Percentiles rank a stretch among this genome's conserved stretches.
phyloP scores from a whole-genome alignment of 1,284 basidiomycete genomes.

The Marasmius sp. region DNA sequence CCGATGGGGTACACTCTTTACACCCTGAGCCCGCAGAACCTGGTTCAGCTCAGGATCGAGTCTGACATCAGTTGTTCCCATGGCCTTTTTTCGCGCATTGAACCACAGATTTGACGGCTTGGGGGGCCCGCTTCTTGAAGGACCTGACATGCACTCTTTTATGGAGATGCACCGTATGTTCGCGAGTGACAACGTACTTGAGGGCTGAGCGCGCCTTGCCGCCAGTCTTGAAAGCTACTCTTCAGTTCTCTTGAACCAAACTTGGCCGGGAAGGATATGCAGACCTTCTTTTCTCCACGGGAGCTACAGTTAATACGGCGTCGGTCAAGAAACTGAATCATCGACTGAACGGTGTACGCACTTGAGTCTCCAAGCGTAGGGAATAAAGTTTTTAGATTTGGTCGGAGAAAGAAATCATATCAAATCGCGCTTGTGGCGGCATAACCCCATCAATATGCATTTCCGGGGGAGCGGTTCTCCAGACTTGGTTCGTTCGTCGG shows the following conservation, averaged over 20 bases:
- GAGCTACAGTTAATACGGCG: not conserved
- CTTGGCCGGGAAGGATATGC: not conserved
- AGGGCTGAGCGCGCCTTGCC: slow-evolving; percentile 91
- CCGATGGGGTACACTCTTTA: slow-evolving; percentile 90
- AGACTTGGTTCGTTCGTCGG: not conserved
- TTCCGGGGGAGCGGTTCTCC: not conserved
- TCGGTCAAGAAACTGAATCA: no score
- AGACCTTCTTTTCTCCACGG: slow-evolving; percentile 2
- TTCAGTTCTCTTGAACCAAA: not conserved
- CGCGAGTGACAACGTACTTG: slow-evolving; percentile 93
- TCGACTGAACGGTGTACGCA: not conserved
- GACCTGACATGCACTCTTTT: slow-evolving; percentile 88
- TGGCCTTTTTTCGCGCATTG: slow-evolving; percentile 89
- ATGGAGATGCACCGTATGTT: slow-evolving; percentile 96
- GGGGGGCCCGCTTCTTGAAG: slow-evolving; percentile 94
- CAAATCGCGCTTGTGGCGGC: not conserved
- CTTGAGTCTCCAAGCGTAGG: not conserved
- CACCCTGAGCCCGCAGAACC: slow-evolving; percentile 85
- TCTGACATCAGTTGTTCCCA: slow-evolving; percentile 92
- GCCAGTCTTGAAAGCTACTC: slow-evolving; percentile 9
- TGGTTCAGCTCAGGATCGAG: slow-evolving; percentile 94
- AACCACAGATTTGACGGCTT: slow-evolving; percentile 90
- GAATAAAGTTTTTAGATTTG: not conserved
- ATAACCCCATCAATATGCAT: not conserved
- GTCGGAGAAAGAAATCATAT: not conserved